phyloP scores from a whole-genome alignment of 2,329 filamentous ascomycete species.

The Curvularia verruculosa region DNA sequence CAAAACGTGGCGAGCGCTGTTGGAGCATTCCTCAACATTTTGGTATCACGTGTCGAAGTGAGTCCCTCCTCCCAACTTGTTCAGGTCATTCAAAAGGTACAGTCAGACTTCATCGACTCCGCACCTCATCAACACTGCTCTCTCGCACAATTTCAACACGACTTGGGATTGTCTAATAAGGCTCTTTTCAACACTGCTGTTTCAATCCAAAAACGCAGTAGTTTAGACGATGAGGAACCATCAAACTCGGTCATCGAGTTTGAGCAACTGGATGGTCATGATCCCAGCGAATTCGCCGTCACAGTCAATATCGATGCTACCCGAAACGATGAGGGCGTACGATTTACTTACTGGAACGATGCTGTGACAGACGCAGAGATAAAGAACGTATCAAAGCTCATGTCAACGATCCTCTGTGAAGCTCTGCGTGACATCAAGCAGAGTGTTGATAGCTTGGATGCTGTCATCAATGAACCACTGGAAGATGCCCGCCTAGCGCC shows the following conservation, averaged over 20 bases:
- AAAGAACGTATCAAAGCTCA: slow-evolving; percentile 33
- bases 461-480: slow-evolving; percentile 23
- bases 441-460: slow-evolving; percentile 36
- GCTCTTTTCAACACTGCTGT: slow-evolving; percentile 58
- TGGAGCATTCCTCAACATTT: slow-evolving; percentile 55
- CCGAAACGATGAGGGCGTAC: slow-evolving; percentile 37
- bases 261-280: slow-evolving; percentile 37
- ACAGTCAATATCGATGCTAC: slow-evolving; percentile 44
- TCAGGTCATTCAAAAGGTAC: slow-evolving; percentile 35
- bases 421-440: slow-evolving; percentile 30
- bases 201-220: slow-evolving; percentile 40
- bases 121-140: slow-evolving; percentile 44
- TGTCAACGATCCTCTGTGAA: slow-evolving; percentile 35
- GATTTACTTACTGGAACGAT: slow-evolving; percentile 44
- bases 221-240: slow-evolving; percentile 6
- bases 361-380: slow-evolving; percentile 36
- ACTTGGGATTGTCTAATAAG: slow-evolving; percentile 43
- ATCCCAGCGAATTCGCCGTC: slow-evolving; percentile 43
- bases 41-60: slow-evolving; percentile 35
- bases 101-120: slow-evolving; percentile 41
- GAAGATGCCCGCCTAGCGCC: slow-evolving; percentile 4
- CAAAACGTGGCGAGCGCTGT: slow-evolving; percentile 55
- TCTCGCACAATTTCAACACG: slow-evolving; percentile 56
- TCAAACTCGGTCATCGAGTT: slow-evolving; percentile 30
- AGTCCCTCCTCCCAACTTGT: slow-evolving; percentile 23